Base-by-base conservation (phyloP, 2,329 filamentous ascomycete species). In the Macrophomina tecta region DNA sequence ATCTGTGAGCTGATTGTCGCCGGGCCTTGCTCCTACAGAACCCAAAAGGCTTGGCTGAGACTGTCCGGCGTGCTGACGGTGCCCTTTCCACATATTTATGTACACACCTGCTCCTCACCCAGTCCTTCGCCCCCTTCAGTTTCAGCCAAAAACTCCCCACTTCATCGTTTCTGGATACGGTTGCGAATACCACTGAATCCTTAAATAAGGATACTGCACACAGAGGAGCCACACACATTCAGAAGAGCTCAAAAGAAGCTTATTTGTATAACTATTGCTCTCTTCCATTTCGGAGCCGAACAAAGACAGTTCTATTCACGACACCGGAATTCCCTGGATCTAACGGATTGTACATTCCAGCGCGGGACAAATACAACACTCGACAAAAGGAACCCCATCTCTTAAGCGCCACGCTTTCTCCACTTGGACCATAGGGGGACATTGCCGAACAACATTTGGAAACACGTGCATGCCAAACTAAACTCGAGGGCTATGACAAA, bases 21-120 rank as follows among this genome's bases (percentile, higher is more conserved):
- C 58, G 42, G 58, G 58, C 42, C 45, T 48, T 38, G 42, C 18
- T 49, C 58, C 34, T 36, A 38, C 42, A 62, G 42, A 38, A 61
- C 42, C 56, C 58, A 62, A 62, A 48, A 62, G 11, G 58, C 58
- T 49, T 62, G 58, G 45, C 58, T 28, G 11, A 36, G 38, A 42
- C 16, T 62, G 14, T 45, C 45, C 46, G 45, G 58, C 32, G 28
- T 62, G 30, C 58, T 62, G 30, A 48, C 58, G 32, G 30, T 38
- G 45, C 40, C 23, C 46, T 48, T 38, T 49, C 45, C 58, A 42
- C 58, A 48, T 62, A 49, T 62, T 62, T 62, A 62, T 62, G 49
- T 38, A 49, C 49, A 18, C 49, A 49, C 42, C 42, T 38, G 18
- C 56, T 48, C 32, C 32, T 62, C 58, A 42, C n/a, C 58, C 42